Evolutionary conservation across 257 asterid genomes (phyloP), one percentile per base, ranked within the genome.

Genomic region (Catharanthus roseus): DNA sequence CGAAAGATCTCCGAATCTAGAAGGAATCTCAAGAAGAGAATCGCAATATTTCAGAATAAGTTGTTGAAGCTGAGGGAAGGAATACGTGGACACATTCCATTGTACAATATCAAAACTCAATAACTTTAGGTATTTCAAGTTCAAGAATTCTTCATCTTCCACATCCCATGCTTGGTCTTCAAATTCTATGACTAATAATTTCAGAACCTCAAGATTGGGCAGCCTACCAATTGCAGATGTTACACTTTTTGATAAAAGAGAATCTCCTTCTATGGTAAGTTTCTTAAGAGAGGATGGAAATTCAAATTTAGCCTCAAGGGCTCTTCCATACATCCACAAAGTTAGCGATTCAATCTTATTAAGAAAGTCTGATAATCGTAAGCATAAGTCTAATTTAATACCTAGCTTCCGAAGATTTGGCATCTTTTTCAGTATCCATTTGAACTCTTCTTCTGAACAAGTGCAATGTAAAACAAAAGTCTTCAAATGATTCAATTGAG

Each of bases 181-280:
- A 11, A 62, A 69, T 2, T 66, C 11, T 7, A 33, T 11, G 2
- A 0, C 26, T 0, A 31, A 41, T 53, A 69, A 29, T 69, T 68
- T 69, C 15, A 75, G 74, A 34, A 69, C 71, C 58, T 71, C 68
- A 23, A 71, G 75, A 28, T 45, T 31, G 13, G 28, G 58, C 21
- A 71, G 68, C 23, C 63, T 24, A 10, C 64, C 70, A 13, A 72
- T 72, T 0, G 62, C 44, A 11, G 65, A 72, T 34, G 50, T 33
- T n/a, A 51, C 51, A 34, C 31, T 24, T 61, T 16, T 39, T 2
- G 71, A 58, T 44, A 63, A 0, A 44, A 16, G 9, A 44, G 50
- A 11, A 16, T 38, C n/a, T 38, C 16, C 16, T 0, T 11, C 3
- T 16, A 51, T 29, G 7, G 69, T 64, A 21, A 64, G 44, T 21